Base-by-base conservation (phyloP, 2,329 filamentous ascomycete genomes). In the Botrytis fabae region DNA sequence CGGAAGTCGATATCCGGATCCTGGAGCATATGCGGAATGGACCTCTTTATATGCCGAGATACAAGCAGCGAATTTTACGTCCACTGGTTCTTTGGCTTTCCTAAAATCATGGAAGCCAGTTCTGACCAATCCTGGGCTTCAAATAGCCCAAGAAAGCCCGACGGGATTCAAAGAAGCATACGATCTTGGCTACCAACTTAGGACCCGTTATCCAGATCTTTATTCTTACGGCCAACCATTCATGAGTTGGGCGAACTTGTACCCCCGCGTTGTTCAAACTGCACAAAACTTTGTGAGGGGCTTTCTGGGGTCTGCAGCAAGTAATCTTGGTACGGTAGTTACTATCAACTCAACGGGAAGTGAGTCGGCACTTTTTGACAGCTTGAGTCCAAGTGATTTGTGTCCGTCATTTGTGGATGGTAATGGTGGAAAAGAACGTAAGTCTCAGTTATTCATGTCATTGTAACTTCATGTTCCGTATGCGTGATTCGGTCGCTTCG, bases 231-330 rank as follows among this genome's bases (percentile, higher is more conserved):
- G 77, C 2, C 68, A 81, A 0, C 82, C 83, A 2, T 91, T 91
- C 76, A 83, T 86, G 14, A 85, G 90, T 10, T 92, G 89, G 88
- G 86, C 89, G 28, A 92, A 92, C 79, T 87, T 89, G 76, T 92
- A 92, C 79, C 86, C 87, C 9, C 85, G 88, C 9, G 89, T 90
- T 0, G 82, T 91, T 18, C 87, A 91, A 78, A 90, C 89, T 2
- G 89, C 89, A 1, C 83, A 87, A 69, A 84, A 89, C 63, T 92
- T 92, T 75, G 83, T 89, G 1, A 85, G 85, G 46, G 90, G 90
- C 12, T 92, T 88, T 78, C 80, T 92, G 0, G 89, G 89, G 0
- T 84, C 85, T 35, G 85, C 87, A 61, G 85, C 88, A 7, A 84
- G 85, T 0, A 82, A 84, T 4, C 81, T 86, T 0, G 89, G 88